A percentile compares a stretch with the other conserved stretches of the same genome.
Conservation (phyloP, 495 filamentous ascomycete species). For the Lasiosphaeria miniovina region DNA sequence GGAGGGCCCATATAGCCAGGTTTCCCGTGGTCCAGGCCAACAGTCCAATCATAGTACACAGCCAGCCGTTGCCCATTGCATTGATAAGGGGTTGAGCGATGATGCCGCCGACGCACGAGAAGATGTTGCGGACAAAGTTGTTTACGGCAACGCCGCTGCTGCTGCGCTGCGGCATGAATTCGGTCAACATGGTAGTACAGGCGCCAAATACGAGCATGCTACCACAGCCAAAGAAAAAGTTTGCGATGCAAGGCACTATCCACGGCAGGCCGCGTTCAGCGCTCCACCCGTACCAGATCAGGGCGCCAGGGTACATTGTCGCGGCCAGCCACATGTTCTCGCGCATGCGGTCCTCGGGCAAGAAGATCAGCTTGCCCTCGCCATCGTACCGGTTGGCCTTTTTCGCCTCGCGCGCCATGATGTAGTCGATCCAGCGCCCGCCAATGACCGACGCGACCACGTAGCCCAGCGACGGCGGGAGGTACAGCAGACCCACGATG, state of each 20-base stretch:
- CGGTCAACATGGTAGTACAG: constrained; percentile 78
- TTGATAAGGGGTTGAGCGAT: constrained; percentile 72
- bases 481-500: constrained; percentile 78
- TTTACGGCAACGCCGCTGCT: constrained; percentile 79
- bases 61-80: constrained; percentile 85
- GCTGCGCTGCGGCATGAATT: constrained; percentile 80
- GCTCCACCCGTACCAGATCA: constrained; percentile 60
- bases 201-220: constrained; percentile 84
- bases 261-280: constrained; percentile 40
- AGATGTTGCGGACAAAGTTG: constrained; percentile 85
- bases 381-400: constrained; percentile 69
- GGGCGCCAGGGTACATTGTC: constrained; percentile 68
- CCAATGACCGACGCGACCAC: constrained; percentile 68
- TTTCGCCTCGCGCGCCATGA: constrained; percentile 80
- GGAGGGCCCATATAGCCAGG: constrained; percentile 63
- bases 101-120: constrained; percentile 71
- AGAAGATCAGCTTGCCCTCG: constrained; percentile 64
- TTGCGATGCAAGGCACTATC: constrained; percentile 61
- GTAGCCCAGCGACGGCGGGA: constrained; percentile 79
- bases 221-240: constrained; percentile 85
- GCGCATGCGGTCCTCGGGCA: constrained; percentile 84
- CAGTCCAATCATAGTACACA: constrained; percentile 76
- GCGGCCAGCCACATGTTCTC: constrained; percentile 87
- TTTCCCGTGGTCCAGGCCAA: constrained; percentile 54
- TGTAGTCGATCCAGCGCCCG: constrained; percentile 81